phyloP scores from a whole-genome alignment of 1,284 basidiomycete species.

The Filobasidium uniguttulatum region DNA sequence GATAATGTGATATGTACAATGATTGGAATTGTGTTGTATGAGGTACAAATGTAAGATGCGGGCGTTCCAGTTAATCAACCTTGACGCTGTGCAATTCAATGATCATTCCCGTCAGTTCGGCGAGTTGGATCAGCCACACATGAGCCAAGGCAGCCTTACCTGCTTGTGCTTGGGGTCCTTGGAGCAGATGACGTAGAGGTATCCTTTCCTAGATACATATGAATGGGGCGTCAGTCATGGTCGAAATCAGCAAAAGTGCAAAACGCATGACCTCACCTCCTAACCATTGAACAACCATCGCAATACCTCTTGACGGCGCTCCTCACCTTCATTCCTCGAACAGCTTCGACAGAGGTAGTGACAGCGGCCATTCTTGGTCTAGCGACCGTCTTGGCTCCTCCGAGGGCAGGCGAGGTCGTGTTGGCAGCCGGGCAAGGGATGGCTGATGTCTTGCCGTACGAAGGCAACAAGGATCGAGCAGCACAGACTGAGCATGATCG shows the following conservation, averaged over 20 bases:
- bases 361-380: constrained; percentile 1
- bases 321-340: constrained; percentile 87
- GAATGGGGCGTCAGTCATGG: not conserved
- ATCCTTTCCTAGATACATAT: constrained; percentile 55
- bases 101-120: not conserved
- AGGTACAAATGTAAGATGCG: not conserved
- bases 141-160: constrained; percentile 46
- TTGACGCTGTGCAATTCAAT: not conserved
- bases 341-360: not conserved
- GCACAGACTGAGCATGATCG: constrained; percentile 13
- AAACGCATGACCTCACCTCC: constrained; percentile 31
- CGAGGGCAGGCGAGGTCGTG: constrained; percentile 4
- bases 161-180: constrained; percentile 97
- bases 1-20: not conserved
- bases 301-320: constrained; percentile 86
- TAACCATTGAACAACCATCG: constrained; percentile 73
- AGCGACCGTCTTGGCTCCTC: not conserved
- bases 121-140: constrained; percentile 11
- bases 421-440: constrained; percentile 12
- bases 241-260: not conserved
- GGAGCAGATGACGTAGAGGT: constrained; percentile 83
- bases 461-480: constrained; percentile 5
- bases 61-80: too few relatives aligned
- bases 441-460: constrained; percentile 5
- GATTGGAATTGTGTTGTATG: not conserved